phyloP scores from a whole-genome alignment of 148 eudicot genomes.

The Bassia scoparia region DNA sequence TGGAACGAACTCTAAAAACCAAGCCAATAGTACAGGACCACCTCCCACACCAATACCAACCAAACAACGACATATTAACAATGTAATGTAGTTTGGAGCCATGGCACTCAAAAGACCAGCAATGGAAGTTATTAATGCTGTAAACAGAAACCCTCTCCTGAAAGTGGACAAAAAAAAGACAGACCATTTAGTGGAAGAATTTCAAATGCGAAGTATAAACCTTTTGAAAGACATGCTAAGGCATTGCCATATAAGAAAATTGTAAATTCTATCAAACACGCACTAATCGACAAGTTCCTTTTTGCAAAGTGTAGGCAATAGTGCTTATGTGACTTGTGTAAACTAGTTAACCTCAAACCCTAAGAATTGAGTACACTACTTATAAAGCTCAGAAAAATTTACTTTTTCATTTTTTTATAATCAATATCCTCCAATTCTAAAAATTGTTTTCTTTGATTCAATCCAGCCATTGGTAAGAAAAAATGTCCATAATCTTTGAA shows the following conservation, averaged over 20 bases:
- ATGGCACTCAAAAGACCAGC: constrained; percentile 34
- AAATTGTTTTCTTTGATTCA: too few species aligned
- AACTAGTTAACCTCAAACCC: too few species aligned
- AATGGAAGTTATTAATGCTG: constrained; percentile 30
- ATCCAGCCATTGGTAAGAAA: too few species aligned
- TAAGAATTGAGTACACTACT: not conserved
- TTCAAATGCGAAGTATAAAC: not conserved
- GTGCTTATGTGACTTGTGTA: too few species aligned
- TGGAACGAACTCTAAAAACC: constrained; percentile 34
- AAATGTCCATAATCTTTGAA: too few species aligned
- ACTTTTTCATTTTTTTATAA: not conserved
- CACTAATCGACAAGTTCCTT: not conserved
- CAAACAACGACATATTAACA: constrained; percentile 31
- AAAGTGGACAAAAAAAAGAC: not conserved
- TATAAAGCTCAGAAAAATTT: too few species aligned
- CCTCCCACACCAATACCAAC: constrained; percentile 39
- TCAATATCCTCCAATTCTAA: too few species aligned
- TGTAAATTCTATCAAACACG: not conserved
- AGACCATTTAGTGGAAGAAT: not conserved
- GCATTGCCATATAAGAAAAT: not conserved
- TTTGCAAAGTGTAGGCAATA: not conserved
- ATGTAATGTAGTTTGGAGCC: constrained; percentile 28
- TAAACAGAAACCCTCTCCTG: constrained; percentile 30
- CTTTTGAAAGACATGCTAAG: not conserved
- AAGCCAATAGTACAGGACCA: constrained; percentile 27